Evolutionary conservation across 2,329 filamentous ascomycete genomes (phyloP).

Genomic region (Paecilomyces variotii): DNA sequence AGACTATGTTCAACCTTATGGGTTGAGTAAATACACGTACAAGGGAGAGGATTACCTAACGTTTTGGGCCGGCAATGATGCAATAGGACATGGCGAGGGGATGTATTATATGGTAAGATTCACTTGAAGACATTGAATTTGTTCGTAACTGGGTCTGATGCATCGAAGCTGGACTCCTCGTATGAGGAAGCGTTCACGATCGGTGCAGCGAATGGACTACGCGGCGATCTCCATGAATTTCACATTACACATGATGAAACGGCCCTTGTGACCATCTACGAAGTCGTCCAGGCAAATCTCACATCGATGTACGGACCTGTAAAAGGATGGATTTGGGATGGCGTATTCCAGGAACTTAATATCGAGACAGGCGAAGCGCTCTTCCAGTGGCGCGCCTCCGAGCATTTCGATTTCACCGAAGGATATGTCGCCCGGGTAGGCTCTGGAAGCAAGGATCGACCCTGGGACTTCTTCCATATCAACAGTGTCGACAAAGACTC

Average conservation of each 20-base stretch:
- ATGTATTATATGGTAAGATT: constrained; percentile 38
- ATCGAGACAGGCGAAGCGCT: constrained; percentile 36
- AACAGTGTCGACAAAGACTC: constrained; percentile 47
- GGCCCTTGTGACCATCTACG: constrained; percentile 36
- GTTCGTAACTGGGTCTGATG: constrained; percentile 13
- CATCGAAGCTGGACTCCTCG: constrained; percentile 22
- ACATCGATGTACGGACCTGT: constrained; percentile 25
- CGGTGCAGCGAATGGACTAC: constrained; percentile 27
- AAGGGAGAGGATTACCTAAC: constrained; percentile 39
- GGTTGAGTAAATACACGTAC: constrained; percentile 39
- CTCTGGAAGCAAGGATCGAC: constrained; percentile 9
- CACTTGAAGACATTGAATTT: constrained; percentile 2
- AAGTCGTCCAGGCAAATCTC: constrained; percentile 31
- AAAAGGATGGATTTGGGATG: constrained; percentile 34
- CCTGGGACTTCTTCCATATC: constrained; percentile 51
- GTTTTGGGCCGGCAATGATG: constrained; percentile 43
- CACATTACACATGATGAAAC: constrained; percentile 36
- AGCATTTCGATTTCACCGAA: constrained; percentile 31
- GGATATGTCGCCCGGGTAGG: constrained; percentile 11
- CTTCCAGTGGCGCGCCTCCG: constrained; percentile 42
- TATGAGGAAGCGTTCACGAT: constrained; percentile 31
- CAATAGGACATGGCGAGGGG: constrained; percentile 40
- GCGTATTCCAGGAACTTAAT: constrained; percentile 40
- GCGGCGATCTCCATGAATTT: constrained; percentile 38
- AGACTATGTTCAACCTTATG: constrained; percentile 33